phyloP scores from a whole-genome alignment of 2,329 filamentous ascomycete genomes.

The Xylariaceae sp. region DNA sequence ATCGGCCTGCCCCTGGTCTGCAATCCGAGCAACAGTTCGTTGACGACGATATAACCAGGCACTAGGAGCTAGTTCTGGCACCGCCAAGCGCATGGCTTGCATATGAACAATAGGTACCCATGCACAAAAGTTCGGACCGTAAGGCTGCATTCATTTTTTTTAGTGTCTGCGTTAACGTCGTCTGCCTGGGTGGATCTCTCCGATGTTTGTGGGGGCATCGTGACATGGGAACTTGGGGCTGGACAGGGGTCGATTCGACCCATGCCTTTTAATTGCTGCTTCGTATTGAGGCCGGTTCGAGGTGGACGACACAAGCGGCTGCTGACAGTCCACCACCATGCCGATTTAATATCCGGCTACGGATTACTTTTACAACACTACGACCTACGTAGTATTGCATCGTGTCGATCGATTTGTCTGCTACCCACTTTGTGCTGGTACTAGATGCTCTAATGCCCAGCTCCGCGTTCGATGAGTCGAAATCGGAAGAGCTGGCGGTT shows the following conservation, averaged over 20 bases:
- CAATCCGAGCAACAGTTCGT: constrained; percentile 6
- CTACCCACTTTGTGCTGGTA: not conserved
- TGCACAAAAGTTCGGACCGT: constrained; percentile 2
- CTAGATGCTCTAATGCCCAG: not conserved
- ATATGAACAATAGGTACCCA: not conserved
- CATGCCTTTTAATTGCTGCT: constrained; percentile 16
- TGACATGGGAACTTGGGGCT: not conserved
- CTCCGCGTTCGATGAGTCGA: not conserved
- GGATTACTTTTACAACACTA: not conserved
- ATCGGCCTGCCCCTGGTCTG: constrained; percentile 3
- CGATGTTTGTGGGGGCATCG: constrained; percentile 16
- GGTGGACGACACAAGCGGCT: constrained; percentile 16
- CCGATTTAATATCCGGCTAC: not conserved
- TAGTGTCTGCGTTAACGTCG: constrained; percentile 14
- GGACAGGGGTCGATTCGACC: constrained; percentile 16
- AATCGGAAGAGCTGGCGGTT: not conserved
- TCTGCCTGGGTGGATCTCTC: constrained; percentile 16
- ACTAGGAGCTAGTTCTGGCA: not conserved
- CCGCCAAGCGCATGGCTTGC: constrained; percentile 11
- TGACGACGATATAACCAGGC: constrained; percentile 4
- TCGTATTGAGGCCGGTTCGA: constrained; percentile 17
- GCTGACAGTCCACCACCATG: not conserved
- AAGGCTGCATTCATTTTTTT: constrained; percentile 17
- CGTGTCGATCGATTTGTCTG: not conserved
- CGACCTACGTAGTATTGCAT: not conserved